These are phyloP conservation scores for Tolypocladium cylindrosporum DNA, from an alignment of 2,329 filamentous ascomycete species.

Conservation along the genomic window DNA sequence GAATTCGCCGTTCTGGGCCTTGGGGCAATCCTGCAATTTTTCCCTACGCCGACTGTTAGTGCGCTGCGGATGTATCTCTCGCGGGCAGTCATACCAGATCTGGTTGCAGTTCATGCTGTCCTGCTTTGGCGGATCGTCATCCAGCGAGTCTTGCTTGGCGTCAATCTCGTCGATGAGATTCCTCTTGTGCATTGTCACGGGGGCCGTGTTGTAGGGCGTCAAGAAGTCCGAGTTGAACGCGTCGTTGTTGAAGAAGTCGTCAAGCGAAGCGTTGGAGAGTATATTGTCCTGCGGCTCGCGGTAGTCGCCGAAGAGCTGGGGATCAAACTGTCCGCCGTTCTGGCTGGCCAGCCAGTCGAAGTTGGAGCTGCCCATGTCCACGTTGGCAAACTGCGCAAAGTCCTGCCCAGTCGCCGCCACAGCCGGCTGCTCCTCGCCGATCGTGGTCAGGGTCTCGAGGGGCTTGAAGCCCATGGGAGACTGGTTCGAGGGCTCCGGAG, in stretches of 20 bases:
- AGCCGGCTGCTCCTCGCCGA: conserved; percentile 52
- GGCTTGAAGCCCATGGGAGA: conserved; percentile 60
- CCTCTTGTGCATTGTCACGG: conserved; percentile 41
- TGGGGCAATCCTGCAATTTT: conserved; percentile 75
- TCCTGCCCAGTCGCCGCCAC: conserved; percentile 24
- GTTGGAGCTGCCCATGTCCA: conserved; percentile 38
- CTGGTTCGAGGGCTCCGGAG: conserved; percentile 64
- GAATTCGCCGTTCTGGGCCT: conserved; percentile 82
- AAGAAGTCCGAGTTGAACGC: conserved; percentile 74
- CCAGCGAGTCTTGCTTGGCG: conserved; percentile 57
- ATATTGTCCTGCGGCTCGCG: conserved; percentile 82
- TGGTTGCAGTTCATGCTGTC: conserved; percentile 76
- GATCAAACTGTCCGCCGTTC: conserved; percentile 80
- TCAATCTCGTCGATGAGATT: conserved; percentile 74
- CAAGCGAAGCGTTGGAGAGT: conserved; percentile 58
- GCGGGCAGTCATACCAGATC: conserved; percentile 63
- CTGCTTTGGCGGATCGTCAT: conserved; percentile 48
- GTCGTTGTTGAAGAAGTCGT: conserved; percentile 63
- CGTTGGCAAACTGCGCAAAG: conserved; percentile 19
- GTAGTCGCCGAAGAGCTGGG: conserved; percentile 84
- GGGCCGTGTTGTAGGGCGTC: conserved; percentile 65
- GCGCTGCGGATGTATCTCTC: neutral
- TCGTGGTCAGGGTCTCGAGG: conserved; percentile 51
- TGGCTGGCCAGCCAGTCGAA: conserved; percentile 71
- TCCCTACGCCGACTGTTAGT: conserved; percentile 57